These are phyloP conservation scores for Sphagnurus paluster DNA, from an alignment of 1,284 basidiomycete genomes.

Conservation along the genomic window DNA sequence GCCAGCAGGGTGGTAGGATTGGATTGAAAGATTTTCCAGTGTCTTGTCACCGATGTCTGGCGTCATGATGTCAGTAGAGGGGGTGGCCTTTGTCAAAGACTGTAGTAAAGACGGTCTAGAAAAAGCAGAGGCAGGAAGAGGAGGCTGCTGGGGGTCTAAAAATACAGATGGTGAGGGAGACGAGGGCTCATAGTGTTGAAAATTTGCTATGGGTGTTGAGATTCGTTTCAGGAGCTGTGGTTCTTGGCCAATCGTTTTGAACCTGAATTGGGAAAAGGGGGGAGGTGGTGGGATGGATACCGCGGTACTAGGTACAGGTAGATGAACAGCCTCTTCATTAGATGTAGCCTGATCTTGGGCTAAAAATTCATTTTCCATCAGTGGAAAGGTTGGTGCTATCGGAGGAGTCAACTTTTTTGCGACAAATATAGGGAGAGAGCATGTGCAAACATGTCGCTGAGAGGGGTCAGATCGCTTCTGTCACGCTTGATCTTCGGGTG, in stretches of 20 bases:
- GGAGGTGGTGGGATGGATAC: conserved; percentile 19
- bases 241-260: conserved; percentile 46
- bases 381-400: too few relatives aligned
- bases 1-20: background rate
- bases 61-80: background rate
- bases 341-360: background rate
- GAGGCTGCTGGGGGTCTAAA: conserved; percentile 18
- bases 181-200: conserved; percentile 18
- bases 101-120: conserved; percentile 21
- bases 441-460: background rate
- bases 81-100: conserved; percentile 9
- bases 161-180: conserved; percentile 31
- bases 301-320: too few relatives aligned
- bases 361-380: too few relatives aligned
- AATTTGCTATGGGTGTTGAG: conserved; percentile 30
- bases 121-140: conserved; percentile 10
- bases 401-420: too few relatives aligned
- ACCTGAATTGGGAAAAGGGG: conserved; percentile 40
- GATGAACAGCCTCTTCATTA: background rate
- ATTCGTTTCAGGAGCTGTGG: conserved; percentile 48
- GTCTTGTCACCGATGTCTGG: conserved; percentile 2
- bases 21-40: background rate
- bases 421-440: background rate
- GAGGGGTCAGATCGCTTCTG: background rate
- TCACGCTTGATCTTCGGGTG: background rate